Base-by-base conservation (phyloP, 352 stramenopile genomes). In the Phytophthora pinifolia region DNA sequence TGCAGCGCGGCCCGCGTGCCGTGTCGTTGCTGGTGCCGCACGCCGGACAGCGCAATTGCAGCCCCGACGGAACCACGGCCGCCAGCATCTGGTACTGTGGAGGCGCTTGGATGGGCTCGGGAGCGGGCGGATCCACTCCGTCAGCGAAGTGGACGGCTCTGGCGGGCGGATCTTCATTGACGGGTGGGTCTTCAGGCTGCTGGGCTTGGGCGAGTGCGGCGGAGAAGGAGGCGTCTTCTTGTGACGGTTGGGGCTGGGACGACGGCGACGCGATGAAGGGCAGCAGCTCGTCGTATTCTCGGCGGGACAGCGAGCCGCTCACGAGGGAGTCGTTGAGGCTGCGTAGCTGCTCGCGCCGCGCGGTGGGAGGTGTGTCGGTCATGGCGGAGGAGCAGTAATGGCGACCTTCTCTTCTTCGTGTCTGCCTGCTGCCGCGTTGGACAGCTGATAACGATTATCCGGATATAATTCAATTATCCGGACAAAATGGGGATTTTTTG, bases 231-330 rank as follows among this genome's bases (percentile, higher is more conserved):
- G 38, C 17, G 36, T 59, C 56, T 25, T 62, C 29, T 49, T 54
- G 32, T 18, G 38, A 30, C 39, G 54, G 22, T 9, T 42, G 41
- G 13, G 29, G 39, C 13, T 39, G 53, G 29, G 50, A 35, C 38
- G 48, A 31, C 32, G 54, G 48, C 27, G 65, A 60, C 38, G 49
- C 32, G n/a, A 77, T 12, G 53, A 77, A 77, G 15, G 65, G 65
- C 46, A 67, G 55, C 33, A 77, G 58, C 33, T 77, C 65, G 42
- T 77, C 65, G 46, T 72, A 77, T 56, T 77, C 68, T 17, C 51
- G 65, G 17, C 63, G 65, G 30, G 61, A 60, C 17, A 77, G 15
- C 14, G 55, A 72, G 22, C 68, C 68, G 27, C 56, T 56, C 20
- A 72, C 17, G 9, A 77, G 41, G 22, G 68, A 70, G 47, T 70